phyloP scores from a whole-genome alignment of 75 land plant genomes.

The Adiantum capillusveneris region DNA sequence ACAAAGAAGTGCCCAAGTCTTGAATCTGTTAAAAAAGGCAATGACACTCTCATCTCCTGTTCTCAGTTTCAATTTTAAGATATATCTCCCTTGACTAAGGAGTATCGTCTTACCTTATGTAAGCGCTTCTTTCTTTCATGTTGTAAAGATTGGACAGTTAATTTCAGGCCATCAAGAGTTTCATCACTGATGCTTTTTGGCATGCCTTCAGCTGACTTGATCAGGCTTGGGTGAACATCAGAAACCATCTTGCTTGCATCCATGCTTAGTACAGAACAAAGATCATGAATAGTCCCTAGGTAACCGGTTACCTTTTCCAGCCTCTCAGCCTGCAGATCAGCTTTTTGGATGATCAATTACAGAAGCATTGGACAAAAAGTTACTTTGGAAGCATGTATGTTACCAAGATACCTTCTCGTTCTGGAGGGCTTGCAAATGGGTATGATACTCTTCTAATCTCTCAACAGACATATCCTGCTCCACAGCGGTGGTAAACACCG shows the following conservation, averaged over 20 bases:
- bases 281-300: conserved; percentile 33
- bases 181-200: conserved; percentile 50
- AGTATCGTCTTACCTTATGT: conserved; percentile 25
- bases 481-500: conserved; percentile 17
- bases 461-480: conserved; percentile 59
- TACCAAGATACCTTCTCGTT: conserved; percentile 55
- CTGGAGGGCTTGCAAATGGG: conserved; percentile 54
- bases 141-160: conserved; percentile 20
- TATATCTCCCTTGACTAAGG: not conserved
- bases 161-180: conserved; percentile 42
- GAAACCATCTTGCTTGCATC: conserved; percentile 33
- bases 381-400: no score
- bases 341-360: no score
- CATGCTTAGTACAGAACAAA: conserved; percentile 43
- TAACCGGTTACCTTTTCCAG: conserved; percentile 43
- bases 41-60: not conserved
- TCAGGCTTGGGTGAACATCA: conserved; percentile 59
- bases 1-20: conserved; percentile 22
- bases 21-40: conserved; percentile 27
- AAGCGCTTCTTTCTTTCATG: conserved; percentile 31
- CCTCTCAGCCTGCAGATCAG: conserved; percentile 35
- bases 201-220: conserved; percentile 12
- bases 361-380: no score
- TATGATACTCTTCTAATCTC: conserved; percentile 55
- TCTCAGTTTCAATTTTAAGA: not conserved